These are phyloP conservation scores for Gelatoporia subvermispora DNA, from an alignment of 768 basidiomycete genomes.

Conservation along the genomic window DNA sequence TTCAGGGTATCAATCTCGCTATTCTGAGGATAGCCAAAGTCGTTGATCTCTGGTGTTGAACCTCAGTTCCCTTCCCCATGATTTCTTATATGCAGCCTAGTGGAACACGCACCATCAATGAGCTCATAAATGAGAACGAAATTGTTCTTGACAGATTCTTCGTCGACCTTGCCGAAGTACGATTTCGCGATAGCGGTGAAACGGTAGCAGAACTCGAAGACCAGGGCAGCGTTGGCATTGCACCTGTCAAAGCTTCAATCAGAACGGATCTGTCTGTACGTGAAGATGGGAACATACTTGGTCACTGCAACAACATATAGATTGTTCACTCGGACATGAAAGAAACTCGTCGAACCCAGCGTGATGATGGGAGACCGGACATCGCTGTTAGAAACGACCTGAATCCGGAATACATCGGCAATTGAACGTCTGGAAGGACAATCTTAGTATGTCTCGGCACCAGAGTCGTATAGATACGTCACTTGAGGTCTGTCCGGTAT, in stretches of 20 bases:
- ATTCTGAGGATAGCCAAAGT: constrained; percentile 99
- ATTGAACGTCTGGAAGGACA: constrained; percentile 77
- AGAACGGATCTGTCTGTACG: not conserved
- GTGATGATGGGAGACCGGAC: constrained; percentile 97
- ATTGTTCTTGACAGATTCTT: constrained; percentile 98
- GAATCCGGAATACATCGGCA: constrained; percentile 97
- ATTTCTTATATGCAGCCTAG: not conserved
- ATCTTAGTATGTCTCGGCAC: not conserved
- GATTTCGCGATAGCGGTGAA: constrained; percentile 92
- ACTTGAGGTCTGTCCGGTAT: constrained; percentile 98
- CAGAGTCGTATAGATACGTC: constrained; percentile 5
- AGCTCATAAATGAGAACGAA: constrained; percentile 98
- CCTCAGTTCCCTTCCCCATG: not conserved
- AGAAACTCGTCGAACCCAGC: constrained; percentile 96
- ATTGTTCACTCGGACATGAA: constrained; percentile 94
- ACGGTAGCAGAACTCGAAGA: constrained; percentile 97
- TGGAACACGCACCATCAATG: constrained; percentile 73
- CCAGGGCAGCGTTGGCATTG: constrained; percentile 95
- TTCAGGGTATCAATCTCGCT: constrained; percentile 98
- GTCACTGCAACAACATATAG: constrained; percentile 95
- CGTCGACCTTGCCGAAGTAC: constrained; percentile 98
- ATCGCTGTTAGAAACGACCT: constrained; percentile 96
- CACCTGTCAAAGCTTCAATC: constrained; percentile 45
- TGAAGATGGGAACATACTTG: constrained; percentile 53
- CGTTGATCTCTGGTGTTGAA: constrained; percentile 73